These are phyloP conservation scores for Heterobasidion occidentale DNA, from an alignment of 1,284 basidiomycete species.

Conservation along the genomic window DNA sequence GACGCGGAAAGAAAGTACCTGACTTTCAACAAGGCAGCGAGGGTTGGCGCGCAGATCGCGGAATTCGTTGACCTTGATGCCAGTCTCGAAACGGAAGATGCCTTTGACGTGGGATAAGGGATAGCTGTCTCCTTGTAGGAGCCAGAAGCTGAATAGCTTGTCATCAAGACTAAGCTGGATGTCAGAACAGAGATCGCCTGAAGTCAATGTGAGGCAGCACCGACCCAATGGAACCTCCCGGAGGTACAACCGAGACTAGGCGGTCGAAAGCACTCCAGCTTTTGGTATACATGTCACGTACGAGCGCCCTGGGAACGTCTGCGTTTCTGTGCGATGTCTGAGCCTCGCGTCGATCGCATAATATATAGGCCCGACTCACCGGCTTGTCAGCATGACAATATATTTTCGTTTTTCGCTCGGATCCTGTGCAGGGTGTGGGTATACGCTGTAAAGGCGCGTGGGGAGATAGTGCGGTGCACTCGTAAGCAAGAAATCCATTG, in stretches of 20 bases:
- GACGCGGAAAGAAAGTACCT: slow-evolving; percentile 69
- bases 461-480: slow-evolving; percentile 66
- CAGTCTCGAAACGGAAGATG: slow-evolving; percentile 80
- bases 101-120: slow-evolving; percentile 72
- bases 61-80: slow-evolving; percentile 78
- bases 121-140: slow-evolving; percentile 68
- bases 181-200: slow-evolving; percentile 2
- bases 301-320: slow-evolving; percentile 75
- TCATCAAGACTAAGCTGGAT: slow-evolving; percentile 61
- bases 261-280: slow-evolving; percentile 85
- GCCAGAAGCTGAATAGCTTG: slow-evolving; percentile 82
- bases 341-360: neutral
- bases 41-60: slow-evolving; percentile 80
- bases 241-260: slow-evolving; percentile 76
- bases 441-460: slow-evolving; percentile 60
- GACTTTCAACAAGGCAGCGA: slow-evolving; percentile 71
- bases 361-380: slow-evolving; percentile 30
- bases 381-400: slow-evolving; percentile 58
- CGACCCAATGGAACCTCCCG: slow-evolving; percentile 79
- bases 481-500: slow-evolving; percentile 68
- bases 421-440: slow-evolving; percentile 74
- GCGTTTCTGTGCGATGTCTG: slow-evolving; percentile 50
- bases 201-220: slow-evolving; percentile 17
- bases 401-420: slow-evolving; percentile 63
- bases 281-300: slow-evolving; percentile 84